A percentile compares a stretch with the other conserved stretches of the same genome.
Conservation (phyloP, 331 rosid species). For the Malus hybrid region DNA sequence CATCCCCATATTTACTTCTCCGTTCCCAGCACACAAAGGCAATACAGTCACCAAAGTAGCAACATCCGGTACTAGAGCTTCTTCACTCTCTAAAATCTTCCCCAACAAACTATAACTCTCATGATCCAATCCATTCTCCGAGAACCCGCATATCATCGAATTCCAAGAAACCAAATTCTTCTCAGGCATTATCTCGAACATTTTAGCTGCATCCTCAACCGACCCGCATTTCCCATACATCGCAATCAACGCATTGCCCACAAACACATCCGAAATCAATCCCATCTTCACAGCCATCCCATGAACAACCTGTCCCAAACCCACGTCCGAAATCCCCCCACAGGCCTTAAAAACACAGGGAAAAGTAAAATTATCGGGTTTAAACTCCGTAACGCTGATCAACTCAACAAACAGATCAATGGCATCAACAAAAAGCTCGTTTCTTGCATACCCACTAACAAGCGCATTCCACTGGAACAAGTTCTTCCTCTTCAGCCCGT, state of each 20-base stretch:
- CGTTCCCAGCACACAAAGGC: slow-evolving; percentile 54
- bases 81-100: slow-evolving; percentile 34
- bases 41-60: slow-evolving; percentile 65
- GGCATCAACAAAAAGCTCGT: slow-evolving; percentile 47
- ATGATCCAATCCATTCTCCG: slow-evolving; percentile 43
- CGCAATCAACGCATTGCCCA: slow-evolving; percentile 61
- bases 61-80: slow-evolving; percentile 55
- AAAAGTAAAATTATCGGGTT: slow-evolving; percentile 63
- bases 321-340: slow-evolving; percentile 38
- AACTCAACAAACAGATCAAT: slow-evolving; percentile 38
- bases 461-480: slow-evolving; percentile 76
- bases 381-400: slow-evolving; percentile 35
- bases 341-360: slow-evolving; percentile 74
- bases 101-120: slow-evolving; percentile 34
- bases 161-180: slow-evolving; percentile 79
- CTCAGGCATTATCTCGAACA: slow-evolving; percentile 56
- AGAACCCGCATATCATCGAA: slow-evolving; percentile 50
- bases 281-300: slow-evolving; percentile 57
- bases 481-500: slow-evolving; percentile 37
- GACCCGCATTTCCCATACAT: slow-evolving; percentile 62
- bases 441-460: slow-evolving; percentile 50
- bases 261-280: slow-evolving; percentile 50
- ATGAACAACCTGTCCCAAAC: slow-evolving; percentile 50
- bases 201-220: slow-evolving; percentile 35
- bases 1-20: slow-evolving; percentile 46